These are phyloP conservation scores for Tagetes erecta DNA, from an alignment of 129 eudicot species.

Conservation along the genomic window DNA sequence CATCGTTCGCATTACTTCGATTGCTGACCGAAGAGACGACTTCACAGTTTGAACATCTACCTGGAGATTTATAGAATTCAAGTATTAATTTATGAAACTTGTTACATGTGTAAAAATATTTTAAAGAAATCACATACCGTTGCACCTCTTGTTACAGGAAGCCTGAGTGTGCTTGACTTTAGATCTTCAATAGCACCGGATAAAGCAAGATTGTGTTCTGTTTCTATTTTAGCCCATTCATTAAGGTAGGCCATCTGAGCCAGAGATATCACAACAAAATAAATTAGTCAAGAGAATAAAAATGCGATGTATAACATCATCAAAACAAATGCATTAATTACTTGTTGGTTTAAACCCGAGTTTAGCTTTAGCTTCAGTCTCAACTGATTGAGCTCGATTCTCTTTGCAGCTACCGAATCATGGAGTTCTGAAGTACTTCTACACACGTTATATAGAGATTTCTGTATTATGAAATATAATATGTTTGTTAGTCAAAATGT, in stretches of 20 bases:
- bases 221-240: constrained; percentile 70
- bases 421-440: constrained; percentile 60
- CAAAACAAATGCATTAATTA: constrained; percentile 42
- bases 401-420: constrained; percentile 58
- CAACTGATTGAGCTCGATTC: constrained; percentile 59
- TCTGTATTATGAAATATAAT: constrained; percentile 48
- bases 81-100: neutral
- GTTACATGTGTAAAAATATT: neutral
- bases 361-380: constrained; percentile 59
- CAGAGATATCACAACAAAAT: constrained; percentile 21
- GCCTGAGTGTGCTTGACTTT: constrained; percentile 77
- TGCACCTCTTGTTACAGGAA: constrained; percentile 84
- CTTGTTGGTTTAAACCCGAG: constrained; percentile 63
- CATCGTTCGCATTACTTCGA: constrained; percentile 72
- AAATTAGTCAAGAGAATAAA: constrained; percentile 21
- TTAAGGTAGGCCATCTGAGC: constrained; percentile 66
- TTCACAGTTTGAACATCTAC: constrained; percentile 55
- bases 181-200: constrained; percentile 68
- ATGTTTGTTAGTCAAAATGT: constrained; percentile 17
- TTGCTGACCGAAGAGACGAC: constrained; percentile 76
- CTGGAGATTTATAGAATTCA: constrained; percentile 38
- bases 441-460: constrained; percentile 65
- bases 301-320: neutral
- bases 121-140: constrained; percentile 44
- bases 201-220: constrained; percentile 55